Evolutionary conservation across 2,329 filamentous ascomycete genomes (phyloP).

Genomic region (Magnaporthiopsis rhizophila): DNA sequence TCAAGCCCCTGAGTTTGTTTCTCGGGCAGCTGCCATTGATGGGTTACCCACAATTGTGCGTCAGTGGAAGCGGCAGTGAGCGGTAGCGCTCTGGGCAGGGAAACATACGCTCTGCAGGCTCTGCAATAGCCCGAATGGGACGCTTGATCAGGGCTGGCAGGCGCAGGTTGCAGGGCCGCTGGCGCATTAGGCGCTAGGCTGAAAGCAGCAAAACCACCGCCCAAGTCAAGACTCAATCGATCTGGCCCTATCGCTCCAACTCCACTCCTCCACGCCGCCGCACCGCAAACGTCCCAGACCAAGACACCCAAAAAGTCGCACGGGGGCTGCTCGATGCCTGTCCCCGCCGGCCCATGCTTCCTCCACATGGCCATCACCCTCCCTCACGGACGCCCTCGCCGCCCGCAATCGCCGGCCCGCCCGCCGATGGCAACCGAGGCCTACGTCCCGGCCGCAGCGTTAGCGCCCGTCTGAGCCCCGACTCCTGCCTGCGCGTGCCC

Average conservation of each 20-base stretch:
- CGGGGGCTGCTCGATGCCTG: not conserved
- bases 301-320: not conserved
- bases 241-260: not conserved
- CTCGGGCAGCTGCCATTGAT: too few relatives aligned
- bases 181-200: not conserved
- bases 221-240: not conserved
- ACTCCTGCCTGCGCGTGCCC: slow-evolving; percentile 16
- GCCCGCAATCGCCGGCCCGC: slow-evolving; percentile 36
- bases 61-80: not conserved
- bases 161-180: not conserved
- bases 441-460: not conserved
- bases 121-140: too few relatives aligned
- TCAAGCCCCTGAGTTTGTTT: not conserved
- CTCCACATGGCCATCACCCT: slow-evolving; percentile 34
- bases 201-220: not conserved
- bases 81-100: not conserved
- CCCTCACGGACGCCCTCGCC: slow-evolving; percentile 59
- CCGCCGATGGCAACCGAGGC: not conserved
- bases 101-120: too few relatives aligned
- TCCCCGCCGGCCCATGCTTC: slow-evolving; percentile 3
- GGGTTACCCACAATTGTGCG: not conserved
- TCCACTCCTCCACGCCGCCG: not conserved
- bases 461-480: slow-evolving; percentile 20
- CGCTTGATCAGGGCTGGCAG: too few relatives aligned
- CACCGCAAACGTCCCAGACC: not conserved